Percentiles rank a stretch among this genome's conserved stretches.
Evolutionary conservation across 768 basidiomycete species (phyloP).

Genomic region (Auriscalpium vulgare): DNA sequence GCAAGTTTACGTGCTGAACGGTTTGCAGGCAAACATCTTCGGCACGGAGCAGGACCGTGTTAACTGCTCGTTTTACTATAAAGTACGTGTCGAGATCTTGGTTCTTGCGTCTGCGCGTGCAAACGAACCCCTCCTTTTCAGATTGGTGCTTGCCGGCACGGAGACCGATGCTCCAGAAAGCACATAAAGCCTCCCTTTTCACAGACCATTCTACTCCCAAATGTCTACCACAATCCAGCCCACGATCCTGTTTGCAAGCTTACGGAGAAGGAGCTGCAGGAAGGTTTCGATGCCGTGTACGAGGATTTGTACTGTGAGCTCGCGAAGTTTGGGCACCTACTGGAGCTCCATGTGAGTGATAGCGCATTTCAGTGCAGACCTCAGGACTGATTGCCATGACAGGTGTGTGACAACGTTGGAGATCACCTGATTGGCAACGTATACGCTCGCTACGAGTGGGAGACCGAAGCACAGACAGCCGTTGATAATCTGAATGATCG

Average conservation of each 20-base stretch:
- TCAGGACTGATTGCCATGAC: background rate
- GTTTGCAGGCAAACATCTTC: slow-evolving; percentile 81
- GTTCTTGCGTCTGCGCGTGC: background rate
- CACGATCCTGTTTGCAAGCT: slow-evolving; percentile 89
- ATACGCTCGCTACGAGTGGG: slow-evolving; percentile 97
- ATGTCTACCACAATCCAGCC: slow-evolving; percentile 97
- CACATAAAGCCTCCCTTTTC: slow-evolving; percentile 98
- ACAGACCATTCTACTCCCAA: slow-evolving; percentile 92
- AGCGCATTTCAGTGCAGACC: background rate
- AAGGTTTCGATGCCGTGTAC: slow-evolving; percentile 89
- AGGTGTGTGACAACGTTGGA: slow-evolving; percentile 99
- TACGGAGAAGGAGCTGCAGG: slow-evolving; percentile 80
- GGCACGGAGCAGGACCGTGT: slow-evolving; percentile 93
- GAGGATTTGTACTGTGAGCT: slow-evolving; percentile 95
- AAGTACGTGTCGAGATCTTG: slow-evolving; percentile 39
- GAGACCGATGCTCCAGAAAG: slow-evolving; percentile 96
- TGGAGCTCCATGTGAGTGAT: slow-evolving; percentile 82
- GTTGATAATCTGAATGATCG: slow-evolving; percentile 91
- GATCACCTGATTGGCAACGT: slow-evolving; percentile 98
- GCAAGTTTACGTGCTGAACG: background rate
- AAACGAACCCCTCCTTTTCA: slow-evolving; percentile 24
- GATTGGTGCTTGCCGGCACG: slow-evolving; percentile 98
- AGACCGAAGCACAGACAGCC: slow-evolving; percentile 91
- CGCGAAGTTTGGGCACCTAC: slow-evolving; percentile 88
- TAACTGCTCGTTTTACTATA: slow-evolving; percentile 99